Conservation (phyloP, 805 yeast genomes). For the Alloascoidea hylecoeti region DNA sequence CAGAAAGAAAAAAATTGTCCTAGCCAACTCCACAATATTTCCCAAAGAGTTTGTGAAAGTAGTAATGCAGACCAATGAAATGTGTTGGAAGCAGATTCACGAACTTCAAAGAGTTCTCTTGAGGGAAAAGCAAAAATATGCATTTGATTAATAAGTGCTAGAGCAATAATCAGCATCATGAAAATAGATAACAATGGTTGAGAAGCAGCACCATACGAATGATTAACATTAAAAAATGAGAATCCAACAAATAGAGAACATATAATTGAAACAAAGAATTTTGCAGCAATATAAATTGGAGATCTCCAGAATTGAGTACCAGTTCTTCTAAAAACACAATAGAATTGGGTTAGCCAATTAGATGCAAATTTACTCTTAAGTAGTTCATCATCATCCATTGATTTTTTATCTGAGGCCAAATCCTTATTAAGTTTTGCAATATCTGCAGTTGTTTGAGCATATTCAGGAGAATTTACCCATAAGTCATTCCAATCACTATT, state of each 20-base stretch:
- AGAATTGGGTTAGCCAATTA: conserved; percentile 23
- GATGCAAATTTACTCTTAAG: conserved; percentile 34
- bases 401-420: conserved; percentile 40
- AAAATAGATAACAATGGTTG: conserved; percentile 47
- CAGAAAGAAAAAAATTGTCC: conserved; percentile 42
- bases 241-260: conserved; percentile 54
- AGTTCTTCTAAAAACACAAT: conserved; percentile 34
- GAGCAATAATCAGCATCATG: conserved; percentile 38
- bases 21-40: conserved; percentile 53
- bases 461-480: conserved; percentile 62
- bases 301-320: conserved; percentile 52
- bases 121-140: conserved; percentile 44
- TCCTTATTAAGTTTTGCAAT: conserved; percentile 18
- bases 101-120: conserved; percentile 53
- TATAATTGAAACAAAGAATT: conserved; percentile 33
- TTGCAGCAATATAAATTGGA: conserved; percentile 44
- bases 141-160: conserved; percentile 46
- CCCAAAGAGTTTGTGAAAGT: conserved; percentile 49
- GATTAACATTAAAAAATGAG: conserved; percentile 51
- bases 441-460: conserved; percentile 27
- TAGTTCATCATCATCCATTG: conserved; percentile 41
- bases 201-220: conserved; percentile 48
- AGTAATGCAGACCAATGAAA: conserved; percentile 54
- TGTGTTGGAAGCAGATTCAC: conserved; percentile 63
- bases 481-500: conserved; percentile 26